Percentiles rank a stretch among this genome's conserved stretches.
Conservation (phyloP, 2,329 filamentous ascomycete species). For the Neoarthrinium moseri region DNA sequence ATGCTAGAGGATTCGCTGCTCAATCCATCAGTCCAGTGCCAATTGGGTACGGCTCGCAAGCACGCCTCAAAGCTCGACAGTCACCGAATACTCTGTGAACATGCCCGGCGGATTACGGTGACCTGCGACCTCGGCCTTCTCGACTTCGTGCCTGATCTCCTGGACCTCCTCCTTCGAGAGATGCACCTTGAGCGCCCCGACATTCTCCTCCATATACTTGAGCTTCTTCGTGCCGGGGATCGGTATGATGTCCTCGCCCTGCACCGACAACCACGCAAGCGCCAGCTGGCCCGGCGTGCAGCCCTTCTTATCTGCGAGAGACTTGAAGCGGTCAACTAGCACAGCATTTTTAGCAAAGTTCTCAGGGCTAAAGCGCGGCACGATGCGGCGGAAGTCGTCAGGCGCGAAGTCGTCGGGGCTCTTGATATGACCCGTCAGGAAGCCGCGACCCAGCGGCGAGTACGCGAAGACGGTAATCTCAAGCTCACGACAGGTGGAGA, state of each 20-base stretch:
- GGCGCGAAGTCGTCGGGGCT: conserved; percentile 44
- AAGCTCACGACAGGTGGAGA: conserved; percentile 56
- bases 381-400: conserved; percentile 42
- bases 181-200: conserved; percentile 23
- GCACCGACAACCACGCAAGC: conserved; percentile 62
- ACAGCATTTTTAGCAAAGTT: conserved; percentile 56
- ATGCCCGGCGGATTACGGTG: no score
- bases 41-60: no score
- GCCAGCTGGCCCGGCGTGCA: conserved; percentile 57
- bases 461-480: conserved; percentile 57
- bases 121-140: background rate
- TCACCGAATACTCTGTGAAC: no score
- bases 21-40: no score
- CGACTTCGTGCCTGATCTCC: background rate
- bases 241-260: conserved; percentile 59
- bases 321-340: conserved; percentile 48
- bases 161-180: background rate
- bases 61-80: no score
- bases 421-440: conserved; percentile 51
- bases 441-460: conserved; percentile 57
- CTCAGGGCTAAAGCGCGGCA: conserved; percentile 49
- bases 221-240: conserved; percentile 52
- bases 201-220: conserved; percentile 46
- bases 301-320: conserved; percentile 52
- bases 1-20: no score